Conservation (phyloP, 768 basidiomycete genomes). For the Russula sp. region DNA sequence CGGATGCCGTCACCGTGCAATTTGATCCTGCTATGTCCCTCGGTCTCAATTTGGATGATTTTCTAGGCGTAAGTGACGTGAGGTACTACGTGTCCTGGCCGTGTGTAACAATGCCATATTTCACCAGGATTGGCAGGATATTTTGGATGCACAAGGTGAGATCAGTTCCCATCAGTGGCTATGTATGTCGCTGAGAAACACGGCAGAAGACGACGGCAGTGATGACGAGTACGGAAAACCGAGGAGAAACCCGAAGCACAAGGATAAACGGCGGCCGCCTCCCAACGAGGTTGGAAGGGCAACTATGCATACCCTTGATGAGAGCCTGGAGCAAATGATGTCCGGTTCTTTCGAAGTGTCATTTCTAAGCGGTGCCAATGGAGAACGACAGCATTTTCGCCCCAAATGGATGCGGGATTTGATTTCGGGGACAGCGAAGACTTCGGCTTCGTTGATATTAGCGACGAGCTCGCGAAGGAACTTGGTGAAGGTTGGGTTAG, state of each 20-base stretch:
- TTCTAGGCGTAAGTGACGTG: constrained; percentile 25
- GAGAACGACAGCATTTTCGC: constrained; percentile 47
- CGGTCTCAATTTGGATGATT: constrained; percentile 33
- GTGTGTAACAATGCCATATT: background rate
- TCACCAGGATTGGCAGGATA: constrained; percentile 25
- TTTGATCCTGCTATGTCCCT: constrained; percentile 32
- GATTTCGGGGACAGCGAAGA: constrained; percentile 47
- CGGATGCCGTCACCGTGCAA: constrained; percentile 38
- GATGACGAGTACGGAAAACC: constrained; percentile 50
- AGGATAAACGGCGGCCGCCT: constrained; percentile 34
- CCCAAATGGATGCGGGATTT: constrained; percentile 50
- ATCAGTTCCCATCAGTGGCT: background rate
- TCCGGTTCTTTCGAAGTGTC: constrained; percentile 65
- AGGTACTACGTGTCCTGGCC: background rate
- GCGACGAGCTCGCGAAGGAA: constrained; percentile 72
- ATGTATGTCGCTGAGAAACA: constrained; percentile 4
- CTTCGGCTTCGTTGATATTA: constrained; percentile 56
- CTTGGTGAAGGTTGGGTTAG: constrained; percentile 68
- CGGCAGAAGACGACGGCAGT: constrained; percentile 36
- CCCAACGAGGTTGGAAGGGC: constrained; percentile 48
- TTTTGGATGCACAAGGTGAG: constrained; percentile 25
- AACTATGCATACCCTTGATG: constrained; percentile 62
- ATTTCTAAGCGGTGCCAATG: constrained; percentile 42
- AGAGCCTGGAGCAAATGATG: constrained; percentile 65
- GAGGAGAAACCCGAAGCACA: constrained; percentile 36